Base-by-base conservation (phyloP, 2,329 filamentous ascomycete species). In the Aureobasidium leucospermi region DNA sequence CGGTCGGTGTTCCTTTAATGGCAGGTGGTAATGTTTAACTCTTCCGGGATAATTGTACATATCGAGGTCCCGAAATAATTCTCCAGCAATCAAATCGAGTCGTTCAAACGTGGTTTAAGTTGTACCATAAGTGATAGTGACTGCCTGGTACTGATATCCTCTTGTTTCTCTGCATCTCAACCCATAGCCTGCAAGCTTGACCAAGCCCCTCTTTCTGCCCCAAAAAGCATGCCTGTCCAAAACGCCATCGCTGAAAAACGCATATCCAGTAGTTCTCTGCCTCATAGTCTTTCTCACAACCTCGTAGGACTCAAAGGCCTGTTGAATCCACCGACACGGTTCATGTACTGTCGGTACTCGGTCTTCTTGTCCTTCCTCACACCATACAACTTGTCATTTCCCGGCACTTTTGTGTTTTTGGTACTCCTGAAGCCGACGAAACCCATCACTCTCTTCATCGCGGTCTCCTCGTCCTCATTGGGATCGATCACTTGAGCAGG, bases 341-440 rank as follows among this genome's bases (percentile, higher is more conserved):
- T 94, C 85, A 99, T 99, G 74, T 99, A 99, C 81, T 99, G 94
- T 66, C 94, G 82, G 70, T 96, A 97, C 78, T 95, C 84, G 13
- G 87, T 89, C 83, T 90, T 92, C 84, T 96, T 96, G 76, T 94
- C 90, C 79, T 94, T 96, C 65, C 87, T 80, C 56, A 96, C 85
- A 0, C 80, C 90, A 59, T 89, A 92, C 43, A 87, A 84, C 69
- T 91, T 73, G 52, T 79, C 85, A 70, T 99, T 99, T 1, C 94
- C 94, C 0, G 83, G 81, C 1, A 99, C 86, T 70, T 96, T 95
- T 58, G 88, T 90, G 62, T 89, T 85, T 74, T 97, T 95, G 19
- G 94, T 97, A 28, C 85, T 86, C 60, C 85, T 86, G 74, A 97
- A 99, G 0, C 82, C 84, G 16, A 85, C 85, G 69, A 99, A 96